Conservation (phyloP, 192 early-diverging fungal genomes). For the Martensiomyces pterosporus region DNA sequence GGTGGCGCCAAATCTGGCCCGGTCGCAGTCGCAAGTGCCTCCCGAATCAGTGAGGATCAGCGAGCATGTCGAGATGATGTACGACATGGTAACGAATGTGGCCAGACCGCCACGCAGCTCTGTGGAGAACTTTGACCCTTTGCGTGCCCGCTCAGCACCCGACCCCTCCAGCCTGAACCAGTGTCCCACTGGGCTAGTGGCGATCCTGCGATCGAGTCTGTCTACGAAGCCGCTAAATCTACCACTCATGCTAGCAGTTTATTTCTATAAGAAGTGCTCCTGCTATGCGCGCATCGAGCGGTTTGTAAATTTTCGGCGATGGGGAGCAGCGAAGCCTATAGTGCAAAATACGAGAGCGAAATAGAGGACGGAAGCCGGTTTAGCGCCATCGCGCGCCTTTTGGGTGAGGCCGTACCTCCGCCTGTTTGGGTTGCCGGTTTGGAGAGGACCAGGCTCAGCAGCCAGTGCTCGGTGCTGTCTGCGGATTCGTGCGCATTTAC, state of each 20-base stretch:
- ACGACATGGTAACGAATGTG: conserved; percentile 72
- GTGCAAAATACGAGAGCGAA: no score
- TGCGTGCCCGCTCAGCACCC: conserved; percentile 53
- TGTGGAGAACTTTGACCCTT: conserved; percentile 59
- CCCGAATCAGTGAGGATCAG: conserved; percentile 72
- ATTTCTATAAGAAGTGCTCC: no score
- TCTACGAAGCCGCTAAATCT: conserved; percentile 36
- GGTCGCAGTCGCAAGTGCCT: conserved; percentile 71
- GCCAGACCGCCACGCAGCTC: conserved; percentile 65
- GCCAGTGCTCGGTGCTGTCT: no score
- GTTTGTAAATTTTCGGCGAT: no score
- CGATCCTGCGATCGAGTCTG: conserved; percentile 54
- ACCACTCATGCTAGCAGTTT: background rate
- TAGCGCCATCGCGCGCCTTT: no score
- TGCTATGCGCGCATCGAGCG: no score
- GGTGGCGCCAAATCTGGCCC: conserved; percentile 48
- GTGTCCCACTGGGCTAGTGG: conserved; percentile 53
- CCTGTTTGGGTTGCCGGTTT: no score
- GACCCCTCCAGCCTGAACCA: conserved; percentile 65
- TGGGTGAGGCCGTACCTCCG: no score
- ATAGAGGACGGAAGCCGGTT: no score
- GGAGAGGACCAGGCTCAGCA: no score
- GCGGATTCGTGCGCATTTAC: no score
- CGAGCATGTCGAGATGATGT: conserved; percentile 69
- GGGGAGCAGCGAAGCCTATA: no score